Base-by-base conservation (phyloP, 2,329 filamentous ascomycete genomes). In the Tolypocladium nubicola region DNA sequence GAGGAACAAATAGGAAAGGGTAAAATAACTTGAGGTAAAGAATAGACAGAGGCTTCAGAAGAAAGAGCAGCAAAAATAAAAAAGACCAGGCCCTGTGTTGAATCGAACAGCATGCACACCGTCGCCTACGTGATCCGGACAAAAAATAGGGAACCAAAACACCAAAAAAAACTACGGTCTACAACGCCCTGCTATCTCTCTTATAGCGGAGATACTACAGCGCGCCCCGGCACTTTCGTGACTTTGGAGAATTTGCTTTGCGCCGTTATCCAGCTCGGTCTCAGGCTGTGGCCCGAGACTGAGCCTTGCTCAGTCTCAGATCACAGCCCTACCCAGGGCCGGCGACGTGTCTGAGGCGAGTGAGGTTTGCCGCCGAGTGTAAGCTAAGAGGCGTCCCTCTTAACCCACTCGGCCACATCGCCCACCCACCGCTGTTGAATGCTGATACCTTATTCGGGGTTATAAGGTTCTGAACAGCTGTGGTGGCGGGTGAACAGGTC, bases 161-260 rank as follows among this genome's bases (percentile, higher is more conserved):
- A 39, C 38, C 38, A 52, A 57, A 54, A 49, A 56, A 52, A 30
- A 52, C 8, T 39, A 39, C 41, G 1, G 5, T 35, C 21, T 21
- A 56, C 21, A 26, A 39, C 63, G 64, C 60, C 64, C 64, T 61
- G 60, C 59, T 60, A 62, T 55, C 52, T 53, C 58, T 63, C 61
- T 66, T 2, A 11, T 53, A 64, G 64, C 61, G 64, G 53, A 54
- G 58, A 58, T 60, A 61, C 66, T 67, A 61, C 63, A 61, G 66
- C 61, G 64, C 65, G 64, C 62, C 64, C 64, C 53, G 61, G 38
- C 38, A 39, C 66, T 68, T 69, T 67, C 63, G 63, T 16, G 38
- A 8, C 38, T 39, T 39, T 63, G 55, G 56, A 61, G 58, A 64
- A 65, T 59, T 69, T 65, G 14, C 38, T 68, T 67, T 67, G 65